Evolutionary conservation across 371 early-diverging fungal species (phyloP), one percentile per base, ranked within the genome.

Genomic region (Batkoa obscura): DNA sequence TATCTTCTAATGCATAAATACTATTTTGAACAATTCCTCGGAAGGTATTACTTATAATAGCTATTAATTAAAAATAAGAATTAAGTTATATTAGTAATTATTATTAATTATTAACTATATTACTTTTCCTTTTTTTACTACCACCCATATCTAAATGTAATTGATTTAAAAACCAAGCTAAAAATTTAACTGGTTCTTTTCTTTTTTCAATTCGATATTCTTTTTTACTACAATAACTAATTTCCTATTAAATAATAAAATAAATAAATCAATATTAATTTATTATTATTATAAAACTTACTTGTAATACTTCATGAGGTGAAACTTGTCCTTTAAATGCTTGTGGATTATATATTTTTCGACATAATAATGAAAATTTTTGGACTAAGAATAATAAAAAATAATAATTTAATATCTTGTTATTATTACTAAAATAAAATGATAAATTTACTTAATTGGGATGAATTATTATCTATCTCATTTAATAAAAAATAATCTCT

Each of bases 301-400:
- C 81, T 69, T 94, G 94, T 1, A 94, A 68, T 0, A 95, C 64
- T 60, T 98, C 96, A 64, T 98, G 96, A 3, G 96, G 96, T 64
- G 90, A 88, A 45, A 95, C 89, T 72, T 94, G 95, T 0, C 88
- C 88, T 58, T 94, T 94, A 65, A 94, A 94, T 2, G 91, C 89
- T 9, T 75, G 68, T 31, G 91, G 80, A 63, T 90, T 93, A 94
- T 94, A 96, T 62, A 98, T 84, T 64, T 90, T 93, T 46, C 91
- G 78, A 6, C 87, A 67, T 13, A 94, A 66, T 34, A 81, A 69
- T 36, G 88, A 80, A 56, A 94, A 83, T 55, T 86, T 67, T 56
- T 79, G 76, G 0, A 88, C 86, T 72, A 71, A 57, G 45, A 4
- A 12, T 15, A 39, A 8, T 2, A 17, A 43, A 48, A 47, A 43